Conservation (phyloP, 1,284 basidiomycete genomes). For the Xerocomus nothofagi region DNA sequence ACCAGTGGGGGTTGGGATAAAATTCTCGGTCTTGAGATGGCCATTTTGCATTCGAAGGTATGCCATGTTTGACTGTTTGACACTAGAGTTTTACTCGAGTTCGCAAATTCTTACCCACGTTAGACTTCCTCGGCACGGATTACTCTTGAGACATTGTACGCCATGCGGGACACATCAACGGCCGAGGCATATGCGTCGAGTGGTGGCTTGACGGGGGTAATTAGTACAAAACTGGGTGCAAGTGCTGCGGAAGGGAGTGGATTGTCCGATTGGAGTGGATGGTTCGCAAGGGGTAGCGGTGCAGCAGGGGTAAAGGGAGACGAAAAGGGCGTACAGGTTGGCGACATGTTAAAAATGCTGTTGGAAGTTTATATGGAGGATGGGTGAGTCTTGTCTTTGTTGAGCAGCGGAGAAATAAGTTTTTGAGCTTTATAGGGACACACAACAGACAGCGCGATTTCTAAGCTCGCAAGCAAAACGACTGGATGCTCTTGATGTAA, state of each 20-base stretch:
- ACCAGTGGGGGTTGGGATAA: conserved; percentile 36
- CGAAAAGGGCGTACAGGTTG: conserved; percentile 9
- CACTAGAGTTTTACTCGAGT: neutral
- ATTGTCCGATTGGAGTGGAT: conserved; percentile 32
- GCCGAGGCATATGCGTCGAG: conserved; percentile 80
- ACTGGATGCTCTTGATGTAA: conserved; percentile 75
- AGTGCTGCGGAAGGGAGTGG: conserved; percentile 51
- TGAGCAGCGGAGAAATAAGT: neutral
- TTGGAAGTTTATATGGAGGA: conserved; percentile 81
- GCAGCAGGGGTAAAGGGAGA: conserved; percentile 6
- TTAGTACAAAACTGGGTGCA: conserved; percentile 44
- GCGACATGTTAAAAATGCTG: conserved; percentile 61
- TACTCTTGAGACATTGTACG: conserved; percentile 67
- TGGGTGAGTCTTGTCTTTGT: conserved; percentile 46
- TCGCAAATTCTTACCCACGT: neutral
- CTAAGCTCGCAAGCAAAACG: conserved; percentile 79
- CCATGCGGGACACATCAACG: conserved; percentile 69
- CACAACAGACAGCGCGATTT: conserved; percentile 61
- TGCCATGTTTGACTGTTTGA: neutral
- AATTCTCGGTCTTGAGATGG: conserved; percentile 69
- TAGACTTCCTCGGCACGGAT: conserved; percentile 66
- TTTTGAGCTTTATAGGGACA: conserved; percentile 38
- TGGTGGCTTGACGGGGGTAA: conserved; percentile 57
- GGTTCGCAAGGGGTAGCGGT: conserved; percentile 24
- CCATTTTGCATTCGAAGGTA: conserved; percentile 83